A percentile compares a stretch with the other conserved stretches of the same genome.
phyloP scores from a whole-genome alignment of 192 early-diverging fungal species.

The Pilaira anomala region DNA sequence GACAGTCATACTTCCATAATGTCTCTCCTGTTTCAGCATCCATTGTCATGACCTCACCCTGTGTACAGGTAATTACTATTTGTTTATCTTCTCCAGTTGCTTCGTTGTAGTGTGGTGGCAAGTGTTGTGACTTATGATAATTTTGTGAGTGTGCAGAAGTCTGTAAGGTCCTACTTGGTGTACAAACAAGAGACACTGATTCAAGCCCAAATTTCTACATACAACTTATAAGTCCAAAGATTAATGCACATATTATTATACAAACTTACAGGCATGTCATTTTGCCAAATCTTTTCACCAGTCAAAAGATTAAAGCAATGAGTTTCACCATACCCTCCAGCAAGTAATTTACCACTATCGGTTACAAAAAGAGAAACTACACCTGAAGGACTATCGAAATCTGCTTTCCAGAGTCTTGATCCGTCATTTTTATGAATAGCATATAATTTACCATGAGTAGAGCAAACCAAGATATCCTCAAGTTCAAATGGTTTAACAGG shows the following conservation, averaged over 20 bases:
- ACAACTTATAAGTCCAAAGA: neutral
- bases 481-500: too few relatives aligned
- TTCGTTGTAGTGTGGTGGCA: neutral
- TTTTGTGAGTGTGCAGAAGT: too few relatives aligned
- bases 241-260: too few relatives aligned
- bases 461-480: too few relatives aligned
- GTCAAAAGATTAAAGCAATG: conserved; percentile 19
- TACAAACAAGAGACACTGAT: conserved; percentile 20
- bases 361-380: conserved; percentile 23
- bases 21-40: conserved; percentile 4
- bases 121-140: neutral
- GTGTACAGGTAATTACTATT: conserved; percentile 8
- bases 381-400: too few relatives aligned
- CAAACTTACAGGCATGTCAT: conserved; percentile 21
- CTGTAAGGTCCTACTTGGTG: too few relatives aligned
- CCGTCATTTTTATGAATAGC: too few relatives aligned
- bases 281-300: conserved; percentile 18
- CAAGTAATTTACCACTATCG: conserved; percentile 17
- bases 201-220: conserved; percentile 7
- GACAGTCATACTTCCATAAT: conserved; percentile 16
- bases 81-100: neutral
- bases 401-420: too few relatives aligned
- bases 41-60: conserved; percentile 10
- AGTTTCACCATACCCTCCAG: conserved; percentile 4
- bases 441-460: too few relatives aligned